Percentiles rank a stretch among this genome's conserved stretches.
Evolutionary conservation across 2,329 filamentous ascomycete genomes (phyloP).

Genomic region (Zymoseptoria tritici): DNA sequence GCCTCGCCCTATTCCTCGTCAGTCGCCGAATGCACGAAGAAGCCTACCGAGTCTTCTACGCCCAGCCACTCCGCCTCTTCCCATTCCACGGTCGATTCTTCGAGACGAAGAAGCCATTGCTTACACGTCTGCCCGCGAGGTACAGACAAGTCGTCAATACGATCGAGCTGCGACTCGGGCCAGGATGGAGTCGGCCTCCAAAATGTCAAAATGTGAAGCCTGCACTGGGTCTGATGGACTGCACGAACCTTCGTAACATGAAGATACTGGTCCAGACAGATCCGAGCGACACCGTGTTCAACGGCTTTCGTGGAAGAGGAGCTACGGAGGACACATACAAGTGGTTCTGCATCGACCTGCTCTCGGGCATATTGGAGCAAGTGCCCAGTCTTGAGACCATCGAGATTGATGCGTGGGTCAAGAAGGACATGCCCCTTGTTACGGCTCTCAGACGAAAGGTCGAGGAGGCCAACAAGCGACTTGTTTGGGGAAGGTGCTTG

Average conservation of each 20-base stretch:
- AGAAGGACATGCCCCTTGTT: conserved; percentile 59
- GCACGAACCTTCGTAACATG: conserved; percentile 51
- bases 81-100: conserved; percentile 60
- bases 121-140: conserved; percentile 55
- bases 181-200: conserved; percentile 65
- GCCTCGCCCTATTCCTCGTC: conserved; percentile 53
- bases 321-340: conserved; percentile 63
- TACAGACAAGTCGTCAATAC: conserved; percentile 56
- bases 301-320: conserved; percentile 51
- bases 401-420: conserved; percentile 66
- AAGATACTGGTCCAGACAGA: conserved; percentile 66
- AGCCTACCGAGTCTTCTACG: conserved; percentile 60
- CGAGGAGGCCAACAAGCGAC: conserved; percentile 41
- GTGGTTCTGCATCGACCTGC: conserved; percentile 52
- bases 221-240: conserved; percentile 57
- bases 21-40: conserved; percentile 56
- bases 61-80: conserved; percentile 58
- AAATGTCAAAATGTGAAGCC: conserved; percentile 61
- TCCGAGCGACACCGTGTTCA: conserved; percentile 56
- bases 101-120: conserved; percentile 64
- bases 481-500: conserved; percentile 57
- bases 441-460: conserved; percentile 50
- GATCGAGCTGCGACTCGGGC: conserved; percentile 64
- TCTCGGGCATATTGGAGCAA: conserved; percentile 50
- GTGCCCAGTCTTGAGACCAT: conserved; percentile 52